Evolutionary conservation across 192 early-diverging fungal genomes (phyloP).

Genomic region (Coemansia sp.): DNA sequence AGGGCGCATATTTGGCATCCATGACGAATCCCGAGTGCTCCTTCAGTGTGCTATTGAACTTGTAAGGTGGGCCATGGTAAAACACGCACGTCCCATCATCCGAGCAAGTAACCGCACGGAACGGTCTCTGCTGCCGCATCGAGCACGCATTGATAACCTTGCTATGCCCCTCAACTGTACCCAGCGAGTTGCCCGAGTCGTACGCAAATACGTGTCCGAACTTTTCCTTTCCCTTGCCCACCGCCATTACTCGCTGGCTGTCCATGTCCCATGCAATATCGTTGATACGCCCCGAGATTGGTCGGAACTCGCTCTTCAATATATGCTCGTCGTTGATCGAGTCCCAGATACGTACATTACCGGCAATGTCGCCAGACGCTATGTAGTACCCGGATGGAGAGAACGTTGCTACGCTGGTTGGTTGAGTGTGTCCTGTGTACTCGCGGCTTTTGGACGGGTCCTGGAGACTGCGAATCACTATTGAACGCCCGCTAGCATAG

Average conservation of each 20-base stretch:
- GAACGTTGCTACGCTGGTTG: constrained; percentile 84
- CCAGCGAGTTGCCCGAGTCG: constrained; percentile 86
- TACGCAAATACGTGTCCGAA: constrained; percentile 89
- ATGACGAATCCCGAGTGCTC: constrained; percentile 93
- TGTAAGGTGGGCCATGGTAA: constrained; percentile 91
- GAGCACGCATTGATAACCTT: constrained; percentile 85
- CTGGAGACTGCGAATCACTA: constrained; percentile 79
- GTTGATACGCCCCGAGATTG: constrained; percentile 74
- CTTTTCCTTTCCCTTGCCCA: constrained; percentile 89
- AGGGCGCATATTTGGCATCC: constrained; percentile 80
- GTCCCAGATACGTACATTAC: constrained; percentile 96
- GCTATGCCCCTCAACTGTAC: constrained; percentile 88
- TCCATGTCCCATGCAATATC: constrained; percentile 96
- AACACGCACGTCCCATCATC: constrained; percentile 91
- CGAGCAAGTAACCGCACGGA: constrained; percentile 87
- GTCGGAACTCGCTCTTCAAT: constrained; percentile 79
- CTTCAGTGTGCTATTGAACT: constrained; percentile 66
- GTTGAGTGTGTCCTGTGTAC: constrained; percentile 79
- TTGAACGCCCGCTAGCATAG: constrained; percentile 87
- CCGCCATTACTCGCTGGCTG: constrained; percentile 94
- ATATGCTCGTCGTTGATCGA: constrained; percentile 75
- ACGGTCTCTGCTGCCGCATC: constrained; percentile 86
- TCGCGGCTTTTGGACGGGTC: constrained; percentile 54
- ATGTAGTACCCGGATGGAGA: constrained; percentile 94
- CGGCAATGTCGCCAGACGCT: constrained; percentile 86